Conservation (phyloP, 1,284 basidiomycete genomes). For the Chalciporus sp. region DNA sequence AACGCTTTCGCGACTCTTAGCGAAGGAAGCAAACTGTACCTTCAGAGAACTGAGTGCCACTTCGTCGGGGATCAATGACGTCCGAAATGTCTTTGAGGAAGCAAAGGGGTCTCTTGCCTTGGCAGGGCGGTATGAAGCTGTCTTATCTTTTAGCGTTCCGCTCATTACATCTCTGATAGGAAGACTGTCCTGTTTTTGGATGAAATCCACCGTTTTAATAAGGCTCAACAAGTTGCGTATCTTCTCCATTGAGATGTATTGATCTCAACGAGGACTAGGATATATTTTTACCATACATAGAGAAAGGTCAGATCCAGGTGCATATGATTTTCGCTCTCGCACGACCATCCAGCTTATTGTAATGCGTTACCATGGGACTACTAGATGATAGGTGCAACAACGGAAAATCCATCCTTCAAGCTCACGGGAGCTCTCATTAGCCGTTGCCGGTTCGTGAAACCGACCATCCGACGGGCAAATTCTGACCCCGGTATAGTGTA, state of each 20-base stretch:
- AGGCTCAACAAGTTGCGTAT: constrained; percentile 69
- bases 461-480: neutral
- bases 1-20: constrained; percentile 74
- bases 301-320: constrained; percentile 79
- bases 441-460: constrained; percentile 67
- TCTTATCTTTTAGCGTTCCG: neutral
- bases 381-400: constrained; percentile 85
- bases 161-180: constrained; percentile 35
- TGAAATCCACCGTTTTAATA: constrained; percentile 89
- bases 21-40: constrained; percentile 57
- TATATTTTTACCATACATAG: constrained; percentile 79
- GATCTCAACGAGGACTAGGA: constrained; percentile 46
- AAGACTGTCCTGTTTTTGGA: constrained; percentile 80
- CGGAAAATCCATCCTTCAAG: constrained; percentile 92
- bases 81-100: constrained; percentile 82
- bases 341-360: constrained; percentile 5
- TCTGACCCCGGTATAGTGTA: constrained; percentile 46
- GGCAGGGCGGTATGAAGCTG: constrained; percentile 54
- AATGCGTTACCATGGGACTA: constrained; percentile 18
- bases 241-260: neutral
- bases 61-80: constrained; percentile 74
- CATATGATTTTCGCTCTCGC: constrained; percentile 25
- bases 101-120: constrained; percentile 72
- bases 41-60: constrained; percentile 83
- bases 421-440: constrained; percentile 77